Conservation (phyloP, 306 rosid genomes). For the Citrullus colocynthis region DNA sequence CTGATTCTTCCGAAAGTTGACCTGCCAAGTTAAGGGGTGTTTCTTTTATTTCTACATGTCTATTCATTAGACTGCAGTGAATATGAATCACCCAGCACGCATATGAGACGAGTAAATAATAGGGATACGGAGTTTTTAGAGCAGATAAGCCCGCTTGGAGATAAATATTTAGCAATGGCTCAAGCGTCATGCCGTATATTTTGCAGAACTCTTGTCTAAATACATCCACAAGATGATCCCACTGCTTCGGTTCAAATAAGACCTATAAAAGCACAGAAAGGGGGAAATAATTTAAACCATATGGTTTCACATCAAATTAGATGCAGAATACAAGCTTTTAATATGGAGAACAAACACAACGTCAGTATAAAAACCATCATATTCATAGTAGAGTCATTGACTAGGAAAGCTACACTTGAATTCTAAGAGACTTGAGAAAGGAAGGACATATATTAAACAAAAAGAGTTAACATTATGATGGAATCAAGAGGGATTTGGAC, state of each 20-base stretch:
- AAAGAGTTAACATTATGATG: neutral
- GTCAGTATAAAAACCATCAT: neutral
- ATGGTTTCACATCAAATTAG: slow-evolving; percentile 8
- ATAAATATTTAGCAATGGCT: slow-evolving; percentile 82
- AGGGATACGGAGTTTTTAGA: slow-evolving; percentile 91
- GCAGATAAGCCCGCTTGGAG: slow-evolving; percentile 97
- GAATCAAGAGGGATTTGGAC: neutral
- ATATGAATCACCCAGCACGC: neutral
- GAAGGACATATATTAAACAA: neutral
- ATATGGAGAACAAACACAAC: neutral
- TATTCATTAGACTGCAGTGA: neutral
- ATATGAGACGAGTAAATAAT: neutral
- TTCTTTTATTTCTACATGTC: neutral
- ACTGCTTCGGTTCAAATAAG: slow-evolving; percentile 82
- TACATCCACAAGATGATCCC: slow-evolving; percentile 79
- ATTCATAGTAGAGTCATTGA: neutral
- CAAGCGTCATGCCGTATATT: slow-evolving; percentile 90
- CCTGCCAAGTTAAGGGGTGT: neutral
- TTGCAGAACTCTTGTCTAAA: slow-evolving; percentile 96
- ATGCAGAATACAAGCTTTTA: slow-evolving; percentile 3
- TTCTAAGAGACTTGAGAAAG: too few relatives aligned
- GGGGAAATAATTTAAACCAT: neutral
- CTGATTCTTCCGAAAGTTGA: neutral
- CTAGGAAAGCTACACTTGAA: neutral
- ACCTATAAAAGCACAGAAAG: slow-evolving; percentile 37